Percentiles rank a stretch among this genome's conserved stretches.
Evolutionary conservation across 1,284 basidiomycete species (phyloP).

Genomic region (Trametes versicolor): DNA sequence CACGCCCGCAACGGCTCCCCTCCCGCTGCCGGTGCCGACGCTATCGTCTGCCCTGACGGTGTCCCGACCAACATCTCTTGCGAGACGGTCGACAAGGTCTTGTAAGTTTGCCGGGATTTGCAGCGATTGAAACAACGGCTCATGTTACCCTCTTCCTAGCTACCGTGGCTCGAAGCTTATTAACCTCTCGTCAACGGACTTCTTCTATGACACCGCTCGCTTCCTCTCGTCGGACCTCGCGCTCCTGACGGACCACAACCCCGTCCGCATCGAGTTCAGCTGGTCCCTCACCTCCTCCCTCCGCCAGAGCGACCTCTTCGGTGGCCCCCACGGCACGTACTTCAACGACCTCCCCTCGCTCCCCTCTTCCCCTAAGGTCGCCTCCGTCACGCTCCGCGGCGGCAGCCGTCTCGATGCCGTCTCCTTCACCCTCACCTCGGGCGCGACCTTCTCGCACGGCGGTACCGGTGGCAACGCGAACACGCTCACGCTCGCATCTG

Average conservation of each 20-base stretch:
- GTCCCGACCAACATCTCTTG: constrained; percentile 18
- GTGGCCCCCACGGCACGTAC: constrained; percentile 24
- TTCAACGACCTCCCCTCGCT: constrained; percentile 26
- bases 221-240: constrained; percentile 21
- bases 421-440: constrained; percentile 21
- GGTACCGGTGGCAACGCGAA: constrained; percentile 19
- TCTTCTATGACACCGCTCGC: constrained; percentile 13
- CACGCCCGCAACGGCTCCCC: constrained; percentile 16
- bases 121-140: neutral
- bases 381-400: constrained; percentile 23
- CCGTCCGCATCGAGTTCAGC: constrained; percentile 18
- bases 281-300: constrained; percentile 11
- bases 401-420: constrained; percentile 21
- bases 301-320: constrained; percentile 24
- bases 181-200: constrained; percentile 13
- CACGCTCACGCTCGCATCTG: constrained; percentile 17
- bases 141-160: neutral
- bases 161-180: constrained; percentile 22
- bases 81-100: constrained; percentile 30
- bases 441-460: constrained; percentile 16
- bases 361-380: constrained; percentile 11
- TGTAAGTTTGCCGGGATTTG: neutral
- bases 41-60: constrained; percentile 17
- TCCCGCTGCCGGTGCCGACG: constrained; percentile 14
- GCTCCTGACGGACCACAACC: constrained; percentile 28